Evolutionary conservation across 441 rosid genomes (phyloP).

Genomic region (Flueggea neowawraea): DNA sequence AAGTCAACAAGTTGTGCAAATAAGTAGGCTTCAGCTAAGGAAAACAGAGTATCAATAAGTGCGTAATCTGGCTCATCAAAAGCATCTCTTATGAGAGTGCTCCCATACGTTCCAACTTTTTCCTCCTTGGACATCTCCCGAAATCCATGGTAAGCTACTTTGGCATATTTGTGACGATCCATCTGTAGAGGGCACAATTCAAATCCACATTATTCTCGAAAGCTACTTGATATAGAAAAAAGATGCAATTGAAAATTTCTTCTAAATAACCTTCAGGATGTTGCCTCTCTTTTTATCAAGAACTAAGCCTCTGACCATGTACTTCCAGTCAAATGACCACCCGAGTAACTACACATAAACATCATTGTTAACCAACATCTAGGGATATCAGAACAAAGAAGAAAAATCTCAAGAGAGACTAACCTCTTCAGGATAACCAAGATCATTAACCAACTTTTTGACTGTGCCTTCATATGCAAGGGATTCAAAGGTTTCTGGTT

Average conservation of each 20-base stretch:
- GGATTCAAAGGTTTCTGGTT: slow-evolving; percentile 91
- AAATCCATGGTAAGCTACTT: slow-evolving; percentile 99
- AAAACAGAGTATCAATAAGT: slow-evolving; percentile 92
- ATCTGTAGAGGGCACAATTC: slow-evolving; percentile 46
- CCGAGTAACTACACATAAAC: slow-evolving; percentile 51
- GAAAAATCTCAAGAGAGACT: slow-evolving; percentile 19
- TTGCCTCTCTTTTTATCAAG: slow-evolving; percentile 98
- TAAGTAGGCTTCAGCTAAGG: slow-evolving; percentile 92
- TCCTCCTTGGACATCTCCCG: slow-evolving; percentile 90
- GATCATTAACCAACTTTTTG: slow-evolving; percentile 77
- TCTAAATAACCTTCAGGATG: slow-evolving; percentile 71
- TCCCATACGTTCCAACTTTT: slow-evolving; percentile 85
- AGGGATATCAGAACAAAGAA: neutral
- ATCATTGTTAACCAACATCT: slow-evolving; percentile 13
- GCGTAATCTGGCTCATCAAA: slow-evolving; percentile 98
- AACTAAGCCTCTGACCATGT: slow-evolving; percentile 99
- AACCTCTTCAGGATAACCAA: slow-evolving; percentile 93
- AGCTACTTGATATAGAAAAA: neutral
- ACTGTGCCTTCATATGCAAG: slow-evolving; percentile 95
- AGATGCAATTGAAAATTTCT: neutral
- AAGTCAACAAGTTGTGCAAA: slow-evolving; percentile 97
- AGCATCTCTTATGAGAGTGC: slow-evolving; percentile 79
- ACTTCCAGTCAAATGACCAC: slow-evolving; percentile 92
- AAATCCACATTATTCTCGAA: slow-evolving; percentile 5
- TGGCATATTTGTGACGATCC: slow-evolving; percentile 98